Evolutionary conservation across 208 protist species (phyloP).

Genomic region (Acanthamoeba quina): DNA sequence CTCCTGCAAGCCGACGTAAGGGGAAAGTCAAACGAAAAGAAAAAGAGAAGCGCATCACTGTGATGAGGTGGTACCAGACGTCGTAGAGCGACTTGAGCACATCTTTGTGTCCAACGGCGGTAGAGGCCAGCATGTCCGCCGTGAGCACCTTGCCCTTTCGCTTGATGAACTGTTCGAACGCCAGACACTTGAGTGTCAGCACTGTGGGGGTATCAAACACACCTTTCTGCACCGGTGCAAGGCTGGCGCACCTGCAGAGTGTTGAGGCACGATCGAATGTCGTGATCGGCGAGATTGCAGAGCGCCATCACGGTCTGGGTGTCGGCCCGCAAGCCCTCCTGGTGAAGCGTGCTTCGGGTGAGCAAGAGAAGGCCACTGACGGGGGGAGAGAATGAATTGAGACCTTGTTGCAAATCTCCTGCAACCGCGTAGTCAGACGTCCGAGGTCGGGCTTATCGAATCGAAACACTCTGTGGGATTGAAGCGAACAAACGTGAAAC

Average conservation of each 20-base stretch:
- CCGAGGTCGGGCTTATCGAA: slow-evolving; percentile 26
- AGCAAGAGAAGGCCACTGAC: background rate
- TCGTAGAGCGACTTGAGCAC: slow-evolving; percentile 64
- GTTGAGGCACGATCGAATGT: slow-evolving; percentile 72
- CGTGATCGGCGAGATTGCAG: slow-evolving; percentile 57
- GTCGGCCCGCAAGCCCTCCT: slow-evolving; percentile 58
- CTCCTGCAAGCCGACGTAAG: background rate
- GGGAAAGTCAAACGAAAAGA: background rate
- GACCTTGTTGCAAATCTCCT: slow-evolving; percentile 54
- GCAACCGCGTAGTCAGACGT: slow-evolving; percentile 15
- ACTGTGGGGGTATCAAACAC: background rate
- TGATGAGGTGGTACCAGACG: background rate
- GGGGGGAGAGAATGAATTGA: background rate
- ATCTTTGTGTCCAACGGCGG: slow-evolving; percentile 51
- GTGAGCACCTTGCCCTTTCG: slow-evolving; percentile 9
- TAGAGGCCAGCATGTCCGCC: slow-evolving; percentile 22
- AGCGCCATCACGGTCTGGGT: slow-evolving; percentile 54
- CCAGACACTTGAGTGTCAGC: background rate
- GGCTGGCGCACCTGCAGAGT: slow-evolving; percentile 48
- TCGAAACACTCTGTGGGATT: background rate
- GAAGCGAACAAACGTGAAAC: background rate
- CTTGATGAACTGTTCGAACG: background rate
- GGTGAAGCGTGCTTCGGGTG: background rate
- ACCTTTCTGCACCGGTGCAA: too few species aligned
- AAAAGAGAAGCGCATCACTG: background rate